phyloP scores from a whole-genome alignment of 805 yeast genomes.

The Wickerhamomyces tratensis region DNA sequence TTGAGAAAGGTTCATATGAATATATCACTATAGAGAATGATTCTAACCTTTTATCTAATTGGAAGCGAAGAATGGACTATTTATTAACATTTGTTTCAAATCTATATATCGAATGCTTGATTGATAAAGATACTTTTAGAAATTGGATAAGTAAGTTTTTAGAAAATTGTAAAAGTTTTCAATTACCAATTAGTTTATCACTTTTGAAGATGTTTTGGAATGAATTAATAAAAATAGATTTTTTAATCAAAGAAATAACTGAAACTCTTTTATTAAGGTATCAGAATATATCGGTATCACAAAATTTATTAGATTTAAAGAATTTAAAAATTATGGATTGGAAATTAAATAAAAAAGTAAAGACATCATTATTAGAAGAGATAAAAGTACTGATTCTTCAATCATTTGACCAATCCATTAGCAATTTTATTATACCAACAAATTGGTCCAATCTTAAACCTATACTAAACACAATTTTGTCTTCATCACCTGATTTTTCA shows the following conservation, averaged over 20 bases:
- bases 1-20: constrained; percentile 26
- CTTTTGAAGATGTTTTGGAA: constrained; percentile 64
- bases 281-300: constrained; percentile 23
- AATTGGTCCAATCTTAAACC: constrained; percentile 49
- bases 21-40: constrained; percentile 23
- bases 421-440: constrained; percentile 53
- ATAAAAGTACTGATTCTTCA: constrained; percentile 19
- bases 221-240: constrained; percentile 45
- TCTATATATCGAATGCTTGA: constrained; percentile 56
- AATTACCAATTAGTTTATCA: constrained; percentile 38
- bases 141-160: constrained; percentile 54
- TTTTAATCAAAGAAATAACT: constrained; percentile 53
- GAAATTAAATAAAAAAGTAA: constrained; percentile 23
- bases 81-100: constrained; percentile 50
- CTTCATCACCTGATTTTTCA: too few relatives aligned
- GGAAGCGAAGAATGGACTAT: constrained; percentile 48
- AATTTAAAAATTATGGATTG: constrained; percentile 25
- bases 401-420: constrained; percentile 27
- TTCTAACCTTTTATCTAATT: constrained; percentile 12
- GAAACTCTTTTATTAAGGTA: constrained; percentile 47
- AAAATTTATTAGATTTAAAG: constrained; percentile 24
- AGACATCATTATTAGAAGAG: constrained; percentile 15
- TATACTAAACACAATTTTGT: constrained; percentile 31
- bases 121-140: constrained; percentile 54
- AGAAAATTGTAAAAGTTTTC: constrained; percentile 26